Percentiles rank a stretch among this genome's conserved stretches.
phyloP scores from a whole-genome alignment of 2,329 filamentous ascomycete genomes.

The Plectosphaerella plurivora region DNA sequence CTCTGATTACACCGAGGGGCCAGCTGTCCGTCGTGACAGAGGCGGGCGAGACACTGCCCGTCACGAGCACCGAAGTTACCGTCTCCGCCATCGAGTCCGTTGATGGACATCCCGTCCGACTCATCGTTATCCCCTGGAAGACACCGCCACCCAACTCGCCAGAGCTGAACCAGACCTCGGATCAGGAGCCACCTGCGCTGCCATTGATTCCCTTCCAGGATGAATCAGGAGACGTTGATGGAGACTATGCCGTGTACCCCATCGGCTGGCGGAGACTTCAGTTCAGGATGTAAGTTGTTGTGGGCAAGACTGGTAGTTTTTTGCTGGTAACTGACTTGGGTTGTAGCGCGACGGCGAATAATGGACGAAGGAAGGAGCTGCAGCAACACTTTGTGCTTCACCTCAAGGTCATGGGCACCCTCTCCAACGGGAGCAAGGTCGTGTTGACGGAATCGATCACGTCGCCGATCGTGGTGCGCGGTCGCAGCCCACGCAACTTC shows the following conservation, averaged over 20 bases:
- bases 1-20: constrained; percentile 73
- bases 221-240: constrained; percentile 57
- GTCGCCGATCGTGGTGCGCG: constrained; percentile 88
- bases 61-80: constrained; percentile 77
- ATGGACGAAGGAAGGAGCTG: constrained; percentile 87
- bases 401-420: constrained; percentile 77
- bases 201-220: constrained; percentile 66
- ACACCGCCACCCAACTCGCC: constrained; percentile 77
- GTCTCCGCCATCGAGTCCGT: constrained; percentile 94
- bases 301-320: not conserved
- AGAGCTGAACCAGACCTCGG: constrained; percentile 58
- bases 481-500: constrained; percentile 90
- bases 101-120: constrained; percentile 84
- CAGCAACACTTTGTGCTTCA: constrained; percentile 94
- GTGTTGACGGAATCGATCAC: constrained; percentile 81
- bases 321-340: constrained; percentile 11
- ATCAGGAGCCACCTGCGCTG: constrained; percentile 83
- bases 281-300: constrained; percentile 66
- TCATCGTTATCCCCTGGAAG: constrained; percentile 98
- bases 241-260: constrained; percentile 84
- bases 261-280: constrained; percentile 93
- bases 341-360: constrained; percentile 83
- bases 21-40: constrained; percentile 79
- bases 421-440: constrained; percentile 78
- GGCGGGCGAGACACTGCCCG: constrained; percentile 76